phyloP scores from a whole-genome alignment of 73 alveolate species.

The Paraurostyla sp. region DNA sequence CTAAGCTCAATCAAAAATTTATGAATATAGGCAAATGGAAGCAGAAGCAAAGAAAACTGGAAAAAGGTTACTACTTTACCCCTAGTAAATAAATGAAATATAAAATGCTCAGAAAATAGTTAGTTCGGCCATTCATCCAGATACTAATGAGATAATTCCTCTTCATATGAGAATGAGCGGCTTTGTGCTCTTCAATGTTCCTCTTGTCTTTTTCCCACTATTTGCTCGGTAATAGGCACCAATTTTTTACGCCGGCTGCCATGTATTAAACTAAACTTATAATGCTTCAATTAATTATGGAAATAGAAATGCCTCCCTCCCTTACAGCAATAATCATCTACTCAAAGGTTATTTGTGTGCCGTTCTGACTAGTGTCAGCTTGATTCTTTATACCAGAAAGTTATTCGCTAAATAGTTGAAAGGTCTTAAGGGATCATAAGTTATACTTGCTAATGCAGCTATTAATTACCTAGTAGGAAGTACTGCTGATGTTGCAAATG shows the following conservation, averaged over 20 bases:
- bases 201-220: slow-evolving; percentile 64
- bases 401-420: not conserved
- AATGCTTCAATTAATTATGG: slow-evolving; percentile 82
- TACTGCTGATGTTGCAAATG: slow-evolving; percentile 74
- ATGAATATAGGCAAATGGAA: too few relatives aligned
- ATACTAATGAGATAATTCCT: slow-evolving; percentile 59
- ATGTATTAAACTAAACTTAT: slow-evolving; percentile 78
- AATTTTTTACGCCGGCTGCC: slow-evolving; percentile 41
- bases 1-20: too few relatives aligned
- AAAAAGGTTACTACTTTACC: too few relatives aligned
- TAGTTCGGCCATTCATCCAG: slow-evolving; percentile 76
- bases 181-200: slow-evolving; percentile 70
- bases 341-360: slow-evolving; percentile 69
- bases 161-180: slow-evolving; percentile 68
- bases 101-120: slow-evolving; percentile 54
- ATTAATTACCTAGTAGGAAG: slow-evolving; percentile 68
- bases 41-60: too few relatives aligned
- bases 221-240: slow-evolving; percentile 57
- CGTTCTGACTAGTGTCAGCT: slow-evolving; percentile 51
- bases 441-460: slow-evolving; percentile 40
- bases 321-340: slow-evolving; percentile 56
- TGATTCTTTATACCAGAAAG: slow-evolving; percentile 43
- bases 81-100: too few relatives aligned
- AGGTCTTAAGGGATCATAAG: slow-evolving; percentile 52
- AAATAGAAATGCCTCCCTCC: slow-evolving; percentile 75